Conservation (phyloP, 768 basidiomycete genomes). For the Mrakia blollopis region DNA sequence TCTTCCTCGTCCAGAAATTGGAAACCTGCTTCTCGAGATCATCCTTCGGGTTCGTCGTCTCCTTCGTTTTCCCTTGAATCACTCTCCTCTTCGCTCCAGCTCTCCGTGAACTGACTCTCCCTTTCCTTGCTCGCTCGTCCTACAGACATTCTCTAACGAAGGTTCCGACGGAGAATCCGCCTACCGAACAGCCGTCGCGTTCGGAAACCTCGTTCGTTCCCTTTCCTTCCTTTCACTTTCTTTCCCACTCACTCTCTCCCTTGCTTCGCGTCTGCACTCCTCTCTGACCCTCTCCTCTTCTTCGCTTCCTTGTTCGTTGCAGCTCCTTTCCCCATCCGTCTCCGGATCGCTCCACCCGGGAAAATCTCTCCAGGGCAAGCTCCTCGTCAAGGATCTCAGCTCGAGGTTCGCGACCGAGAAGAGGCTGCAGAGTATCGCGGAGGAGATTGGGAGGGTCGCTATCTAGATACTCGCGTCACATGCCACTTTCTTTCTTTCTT, state of each 20-base stretch:
- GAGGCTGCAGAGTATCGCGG: conserved; percentile 8
- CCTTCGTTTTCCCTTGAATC: neutral
- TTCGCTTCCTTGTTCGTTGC: no score
- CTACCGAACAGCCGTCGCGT: conserved; percentile 43
- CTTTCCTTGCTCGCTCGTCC: neutral
- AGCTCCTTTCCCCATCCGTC: conserved; percentile 14
- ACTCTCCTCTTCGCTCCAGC: neutral
- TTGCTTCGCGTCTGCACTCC: neutral
- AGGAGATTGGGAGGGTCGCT: conserved; percentile 20
- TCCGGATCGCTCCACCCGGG: conserved; percentile 22
- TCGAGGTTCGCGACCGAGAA: conserved; percentile 14
- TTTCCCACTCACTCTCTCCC: neutral
- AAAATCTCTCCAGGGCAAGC: conserved; percentile 26
- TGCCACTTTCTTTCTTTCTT: no score
- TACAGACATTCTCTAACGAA: conserved; percentile 30
- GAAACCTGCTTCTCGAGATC: conserved; percentile 36
- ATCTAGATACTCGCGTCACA: no score
- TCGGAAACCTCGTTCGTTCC: conserved; percentile 44
- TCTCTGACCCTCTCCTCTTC: neutral
- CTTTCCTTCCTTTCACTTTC: neutral
- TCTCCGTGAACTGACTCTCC: neutral
- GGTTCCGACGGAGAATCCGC: conserved; percentile 41
- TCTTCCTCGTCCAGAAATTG: conserved; percentile 34
- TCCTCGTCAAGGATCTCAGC: conserved; percentile 17
- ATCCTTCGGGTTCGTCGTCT: conserved; percentile 32